These are phyloP conservation scores for Bombardia bombarda DNA, from an alignment of 495 filamentous ascomycete genomes.

Conservation along the genomic window DNA sequence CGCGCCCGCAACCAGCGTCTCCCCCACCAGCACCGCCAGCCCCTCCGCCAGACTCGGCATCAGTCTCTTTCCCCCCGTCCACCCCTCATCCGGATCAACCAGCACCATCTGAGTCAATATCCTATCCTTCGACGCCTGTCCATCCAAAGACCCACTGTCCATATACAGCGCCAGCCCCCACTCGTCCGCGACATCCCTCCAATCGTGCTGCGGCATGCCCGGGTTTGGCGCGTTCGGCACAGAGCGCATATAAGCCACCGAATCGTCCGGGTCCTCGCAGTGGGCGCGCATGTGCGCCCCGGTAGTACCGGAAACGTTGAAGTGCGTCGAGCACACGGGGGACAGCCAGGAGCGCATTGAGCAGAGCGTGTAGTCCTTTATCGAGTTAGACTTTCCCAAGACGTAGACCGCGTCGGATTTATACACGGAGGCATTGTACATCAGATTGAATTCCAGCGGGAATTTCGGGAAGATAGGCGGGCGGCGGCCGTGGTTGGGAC, in stretches of 20 bases:
- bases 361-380: conserved; percentile 52
- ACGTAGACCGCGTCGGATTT: conserved; percentile 51
- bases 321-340: conserved; percentile 53
- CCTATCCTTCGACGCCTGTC: conserved; percentile 53
- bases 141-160: conserved; percentile 49
- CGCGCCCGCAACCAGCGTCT: conserved; percentile 50
- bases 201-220: conserved; percentile 38
- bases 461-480: conserved; percentile 59
- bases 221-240: conserved; percentile 24
- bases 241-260: conserved; percentile 40
- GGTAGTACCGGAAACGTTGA: conserved; percentile 46
- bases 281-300: conserved; percentile 45
- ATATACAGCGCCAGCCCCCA: conserved; percentile 53
- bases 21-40: conserved; percentile 56
- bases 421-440: conserved; percentile 43
- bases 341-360: conserved; percentile 49
- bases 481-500: conserved; percentile 34
- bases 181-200: conserved; percentile 48
- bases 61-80: too few species aligned
- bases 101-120: conserved; percentile 50
- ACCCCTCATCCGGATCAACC: conserved; percentile 8
- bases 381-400: conserved; percentile 42
- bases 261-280: conserved; percentile 49
- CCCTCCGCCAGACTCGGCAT: conserved; percentile 60
- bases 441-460: conserved; percentile 55